Evolutionary conservation across 768 basidiomycete genomes (phyloP), one percentile per base, ranked within the genome.

Genomic region (Mycena alexandri): DNA sequence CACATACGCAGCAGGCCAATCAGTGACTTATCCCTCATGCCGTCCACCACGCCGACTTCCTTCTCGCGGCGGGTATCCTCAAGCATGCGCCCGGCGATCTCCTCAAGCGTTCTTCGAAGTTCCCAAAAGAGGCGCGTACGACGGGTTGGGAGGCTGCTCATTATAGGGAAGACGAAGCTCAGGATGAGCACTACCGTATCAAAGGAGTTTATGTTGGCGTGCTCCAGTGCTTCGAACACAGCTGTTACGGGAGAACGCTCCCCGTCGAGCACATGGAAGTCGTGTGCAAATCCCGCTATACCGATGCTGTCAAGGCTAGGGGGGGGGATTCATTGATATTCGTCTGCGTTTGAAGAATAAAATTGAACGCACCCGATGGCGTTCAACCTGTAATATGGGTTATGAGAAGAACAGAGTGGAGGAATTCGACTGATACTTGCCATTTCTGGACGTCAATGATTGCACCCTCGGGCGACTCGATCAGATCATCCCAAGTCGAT

Each of bases 271-370:
- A 81, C 72, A 11, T 78, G 78, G 62, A 85, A 85, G 67, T 84
- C 78, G 72, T 84, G 81, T 13, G 82, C 79, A 71, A 85, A 83
- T 1, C 83, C 80, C 6, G 82, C 81, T 50, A 82, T 79, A 12
- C 85, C 83, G 60, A 84, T 79, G 55, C 76, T 79, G 66, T 85
- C 85, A 6, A 85, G 74, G 3, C 82, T 83, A 19, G 21, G 10
- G 25, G 12, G 3, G 42, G 25, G 21, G 17, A 42, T 42, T 21
- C 11, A 34, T 14, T 38, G 11, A 24, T 0, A 24, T n/a, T 5
- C 0, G 38, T 13, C 14, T 6, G 33, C 3, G 29, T 29, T 29
- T 3, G 5, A 19, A 10, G 2, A 42, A 11, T 22, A 14, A 61
- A 76, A 16, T 3, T 13, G 29, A 29, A 33, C 51, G n/a, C 70